Base-by-base conservation (phyloP, 1,284 basidiomycete genomes). In the Ceratobasidium sp. region DNA sequence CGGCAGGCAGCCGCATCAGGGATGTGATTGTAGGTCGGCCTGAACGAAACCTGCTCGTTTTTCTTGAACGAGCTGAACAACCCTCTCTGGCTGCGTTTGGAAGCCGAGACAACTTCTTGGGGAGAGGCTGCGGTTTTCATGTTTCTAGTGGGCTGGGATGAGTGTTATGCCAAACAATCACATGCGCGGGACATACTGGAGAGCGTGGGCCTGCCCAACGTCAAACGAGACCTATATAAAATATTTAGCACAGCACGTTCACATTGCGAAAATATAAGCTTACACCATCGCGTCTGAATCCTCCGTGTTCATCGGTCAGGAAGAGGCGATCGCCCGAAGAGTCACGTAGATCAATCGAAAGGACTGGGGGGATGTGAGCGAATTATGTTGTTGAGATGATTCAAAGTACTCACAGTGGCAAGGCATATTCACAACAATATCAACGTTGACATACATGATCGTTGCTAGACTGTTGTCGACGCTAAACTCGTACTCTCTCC, bases 281-380 rank as follows among this genome's bases (percentile, higher is more conserved):
- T 76, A 92, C 91, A 25, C 93, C 93, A 75, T 99, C 96, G 72
- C 95, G 89, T 55, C 84, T 87, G 76, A 98, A 89, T 40, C 89
- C 89, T 25, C 58, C 58, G 22, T 29, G 42, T 43, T 62, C 58
- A 70, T 90, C 88, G 73, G 85, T 94, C 69, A 98, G 84, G 77
- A 92, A 93, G 32, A 98, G 77, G 40, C 95, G 83, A 77, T 99
- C 96, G 0, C 96, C 96, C 6, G 96, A 86, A 0, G 92, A 92
- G 78, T 99, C 96, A 58, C 95, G 83, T 56, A 99, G 79, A 77
- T 98, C 96, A 25, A 98, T 88, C 56, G 88, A 91, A 64, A 99
- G 81, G 76, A 83, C 93, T 95, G 73, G 0, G 58, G 68, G 64
- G 70, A n/a, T 35, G 49, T 68, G 42, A 72, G 74, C 57, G 57